Base-by-base conservation (phyloP, 1,284 basidiomycete genomes). In the Cutaneotrichosporon curvatum region DNA sequence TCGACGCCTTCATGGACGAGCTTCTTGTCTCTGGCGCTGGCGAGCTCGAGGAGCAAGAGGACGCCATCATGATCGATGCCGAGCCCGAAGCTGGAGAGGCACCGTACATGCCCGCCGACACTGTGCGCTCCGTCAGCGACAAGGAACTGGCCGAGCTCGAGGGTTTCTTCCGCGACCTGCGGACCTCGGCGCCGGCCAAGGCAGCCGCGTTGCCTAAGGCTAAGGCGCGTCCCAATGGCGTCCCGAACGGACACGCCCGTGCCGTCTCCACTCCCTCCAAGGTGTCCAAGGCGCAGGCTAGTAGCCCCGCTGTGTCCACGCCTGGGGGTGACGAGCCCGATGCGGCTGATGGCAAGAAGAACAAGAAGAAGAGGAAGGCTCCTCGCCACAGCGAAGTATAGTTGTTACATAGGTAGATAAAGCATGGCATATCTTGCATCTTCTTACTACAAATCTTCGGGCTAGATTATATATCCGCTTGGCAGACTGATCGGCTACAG, bases 1-100 rank as follows among this genome's bases (percentile, higher is more conserved):
- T 87, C 64, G 82, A 85, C 30, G 73, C 82, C 15, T 73, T 91
- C 57, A 78, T 92, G 60, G 75, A 77, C 37, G 75, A 78, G 40
- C 79, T 88, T 61, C 72, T 92, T 25, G 56, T 47, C 15, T 43
- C 52, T n/a, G 38, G 42, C 15, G 33, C 34, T 14, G 52, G 43
- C 15, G 41, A 36, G 18, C 40, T 23, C n/a, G 45, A 23, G n/a
- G 23, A 41, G 12, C 20, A 19, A 2, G 35, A 30, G 9, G 46
- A 47, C 34, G 35, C 28, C 11, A 30, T 37, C 10, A 35, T 31
- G 40, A 16, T 25, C 25, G 42, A 40, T 12, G 36, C n/a, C 11
- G 41, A 44, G 21, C 41, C 31, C 3, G 41, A 47, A 32, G 36
- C 39, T 11, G 50, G 35, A 22, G 45, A 33, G 16, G 37, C 19